Base-by-base conservation (phyloP, 2,329 filamentous ascomycete species). In the Lachnellula arida region DNA sequence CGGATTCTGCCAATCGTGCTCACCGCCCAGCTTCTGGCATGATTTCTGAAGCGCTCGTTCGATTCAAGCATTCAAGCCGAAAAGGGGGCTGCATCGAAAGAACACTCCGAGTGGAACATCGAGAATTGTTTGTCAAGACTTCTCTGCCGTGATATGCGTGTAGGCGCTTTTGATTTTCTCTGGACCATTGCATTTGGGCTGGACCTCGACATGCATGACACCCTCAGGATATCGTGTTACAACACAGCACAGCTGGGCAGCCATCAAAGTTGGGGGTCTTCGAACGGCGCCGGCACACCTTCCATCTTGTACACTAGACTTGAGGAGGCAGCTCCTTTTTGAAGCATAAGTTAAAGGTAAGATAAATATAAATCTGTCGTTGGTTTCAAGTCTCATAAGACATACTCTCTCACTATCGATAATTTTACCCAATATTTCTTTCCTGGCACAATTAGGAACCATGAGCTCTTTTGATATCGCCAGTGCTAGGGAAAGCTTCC, bases 401-500 rank as follows among this genome's bases (percentile, higher is more conserved):
- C 22, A 22, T 55, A 17, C 17, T 34, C 25, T 37, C 17, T 46
- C 7, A 49, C 25, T 28, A 46, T 49, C 42, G 14, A 47, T 25
- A 19, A 37, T 47, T 25, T 25, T 25, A 3, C 28, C 12, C 25
- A 47, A 14, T 34, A 4, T 40, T 22, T 11, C 43, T 32, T 7
- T 32, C 23, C 25, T 52, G 42, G 23, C 25, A 23, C 17, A 35
- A 42, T 37, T n/a, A 39, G 25, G 12, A 54, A 64, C 56, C 40
- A 68, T 68, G 67, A 52, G 49, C 42, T 56, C 58, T 15, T 80
- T 88, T 63, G 76, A 86, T 62, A 76, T 89, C 49, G 66, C 75
- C 8, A 72, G 75, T 49, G 77, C 80, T 32, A 78, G 85, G 57
- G 74, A 77, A 58, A 76, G 79, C 53, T 92, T 92, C 73, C 88